phyloP scores from a whole-genome alignment of 106 monocot species.

The Phalaenopsis aphrodite region DNA sequence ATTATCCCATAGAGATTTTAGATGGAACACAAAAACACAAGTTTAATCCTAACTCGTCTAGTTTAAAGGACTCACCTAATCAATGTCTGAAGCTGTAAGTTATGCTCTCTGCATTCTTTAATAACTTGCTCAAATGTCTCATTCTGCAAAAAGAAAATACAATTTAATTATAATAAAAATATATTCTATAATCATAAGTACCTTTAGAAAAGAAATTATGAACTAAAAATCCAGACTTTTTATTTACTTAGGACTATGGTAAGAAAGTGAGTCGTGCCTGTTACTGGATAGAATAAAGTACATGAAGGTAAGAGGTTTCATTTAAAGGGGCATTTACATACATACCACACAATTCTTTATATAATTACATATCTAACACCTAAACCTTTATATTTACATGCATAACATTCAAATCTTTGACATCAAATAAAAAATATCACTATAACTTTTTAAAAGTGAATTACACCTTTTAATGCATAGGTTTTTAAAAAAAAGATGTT shows the following conservation, averaged over 20 bases:
- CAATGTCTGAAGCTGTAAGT: slow-evolving; percentile 56
- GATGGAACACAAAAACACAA: background rate
- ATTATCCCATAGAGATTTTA: too few species aligned
- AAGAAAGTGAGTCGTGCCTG: background rate
- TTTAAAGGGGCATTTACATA: too few species aligned
- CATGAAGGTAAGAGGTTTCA: background rate
- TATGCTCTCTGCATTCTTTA: slow-evolving; percentile 78
- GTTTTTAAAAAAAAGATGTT: too few species aligned
- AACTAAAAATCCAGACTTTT: background rate
- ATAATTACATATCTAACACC: too few species aligned
- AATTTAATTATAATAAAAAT: slow-evolving; percentile 2
- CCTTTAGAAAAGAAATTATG: background rate
- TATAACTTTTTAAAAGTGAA: too few species aligned
- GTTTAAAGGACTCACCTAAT: slow-evolving; percentile 35
- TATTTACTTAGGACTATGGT: background rate
- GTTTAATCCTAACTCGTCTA: background rate
- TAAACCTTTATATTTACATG: too few species aligned
- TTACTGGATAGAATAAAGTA: background rate
- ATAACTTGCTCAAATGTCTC: slow-evolving; percentile 82
- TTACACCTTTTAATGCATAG: too few species aligned
- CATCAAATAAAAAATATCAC: too few species aligned
- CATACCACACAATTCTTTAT: too few species aligned
- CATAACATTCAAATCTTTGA: too few species aligned
- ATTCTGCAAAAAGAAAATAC: slow-evolving; percentile 31
- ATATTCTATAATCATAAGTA: background rate